Evolutionary conservation across 108 stramenopile genomes (phyloP).

Genomic region (Cyclostephanos tholiformis): DNA sequence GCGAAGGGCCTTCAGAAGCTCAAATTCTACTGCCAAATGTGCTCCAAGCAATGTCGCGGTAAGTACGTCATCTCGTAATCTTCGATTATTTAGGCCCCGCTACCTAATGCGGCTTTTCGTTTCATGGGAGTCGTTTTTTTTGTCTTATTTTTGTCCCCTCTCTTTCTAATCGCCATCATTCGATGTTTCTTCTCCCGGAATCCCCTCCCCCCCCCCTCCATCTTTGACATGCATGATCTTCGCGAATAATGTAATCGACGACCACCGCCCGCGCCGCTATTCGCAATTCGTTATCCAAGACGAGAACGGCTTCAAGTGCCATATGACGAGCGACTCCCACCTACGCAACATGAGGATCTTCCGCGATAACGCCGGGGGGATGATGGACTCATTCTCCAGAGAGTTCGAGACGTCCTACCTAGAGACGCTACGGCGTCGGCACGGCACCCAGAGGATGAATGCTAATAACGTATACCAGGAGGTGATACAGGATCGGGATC

Average conservation of each 20-base stretch:
- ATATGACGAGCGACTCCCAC: constrained; percentile 94
- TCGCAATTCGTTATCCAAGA: constrained; percentile 10
- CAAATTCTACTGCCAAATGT: constrained; percentile 98
- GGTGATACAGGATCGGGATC: constrained; percentile 94
- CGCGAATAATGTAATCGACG: no score
- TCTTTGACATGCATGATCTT: no score
- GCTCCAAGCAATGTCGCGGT: constrained; percentile 95
- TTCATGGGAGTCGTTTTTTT: no score
- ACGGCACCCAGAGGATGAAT: constrained; percentile 91
- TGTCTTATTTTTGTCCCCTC: no score
- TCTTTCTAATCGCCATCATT: no score
- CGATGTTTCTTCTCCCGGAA: no score
- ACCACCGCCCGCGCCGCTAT: background rate
- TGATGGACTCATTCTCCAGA: constrained; percentile 73
- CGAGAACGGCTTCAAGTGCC: constrained; percentile 98
- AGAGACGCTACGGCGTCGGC: constrained; percentile 85
- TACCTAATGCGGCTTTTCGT: no score
- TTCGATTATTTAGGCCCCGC: no score
- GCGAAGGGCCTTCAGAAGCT: constrained; percentile 96
- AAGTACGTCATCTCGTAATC: background rate
- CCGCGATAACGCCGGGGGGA: constrained; percentile 78
- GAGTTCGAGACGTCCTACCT: constrained; percentile 91
- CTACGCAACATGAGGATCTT: constrained; percentile 97
- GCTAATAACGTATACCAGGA: constrained; percentile 99
- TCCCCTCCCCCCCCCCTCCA: no score